phyloP scores from a whole-genome alignment of 2,329 filamentous ascomycete species.

The Exophiala viscosa region DNA sequence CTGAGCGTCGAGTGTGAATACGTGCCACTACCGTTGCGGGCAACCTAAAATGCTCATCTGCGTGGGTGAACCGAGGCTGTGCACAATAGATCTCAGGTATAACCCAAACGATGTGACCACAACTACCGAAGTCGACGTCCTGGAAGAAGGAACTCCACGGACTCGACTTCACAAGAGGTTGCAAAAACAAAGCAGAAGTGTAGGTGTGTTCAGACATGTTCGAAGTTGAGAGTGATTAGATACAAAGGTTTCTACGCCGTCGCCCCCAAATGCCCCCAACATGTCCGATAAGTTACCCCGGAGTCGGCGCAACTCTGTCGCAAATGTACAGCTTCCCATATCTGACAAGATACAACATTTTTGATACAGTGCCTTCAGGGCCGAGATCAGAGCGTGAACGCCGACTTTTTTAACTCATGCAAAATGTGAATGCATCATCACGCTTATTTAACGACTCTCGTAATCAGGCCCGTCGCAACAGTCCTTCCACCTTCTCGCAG shows the following conservation, averaged over 20 bases:
- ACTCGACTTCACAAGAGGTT: too few relatives aligned
- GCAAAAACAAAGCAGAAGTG: conserved; percentile 4
- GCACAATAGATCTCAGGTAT: too few relatives aligned
- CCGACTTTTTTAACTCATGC: not conserved
- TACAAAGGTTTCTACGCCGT: conserved; percentile 2
- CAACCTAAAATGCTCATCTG: too few relatives aligned
- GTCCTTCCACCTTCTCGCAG: conserved; percentile 93
- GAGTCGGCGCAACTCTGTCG: not conserved
- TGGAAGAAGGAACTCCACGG: too few relatives aligned
- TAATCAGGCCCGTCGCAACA: conserved; percentile 78
- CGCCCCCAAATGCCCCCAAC: conserved; percentile 11
- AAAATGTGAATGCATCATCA: not conserved
- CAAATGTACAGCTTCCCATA: conserved; percentile 9
- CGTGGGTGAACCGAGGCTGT: too few relatives aligned
- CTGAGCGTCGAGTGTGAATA: too few relatives aligned
- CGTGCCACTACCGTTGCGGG: too few relatives aligned
- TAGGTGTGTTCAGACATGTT: not conserved
- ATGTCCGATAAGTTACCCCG: not conserved
- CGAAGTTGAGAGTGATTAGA: conserved; percentile 1
- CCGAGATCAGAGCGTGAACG: not conserved
- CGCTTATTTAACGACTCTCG: conserved; percentile 59
- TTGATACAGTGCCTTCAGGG: conserved; percentile 17
- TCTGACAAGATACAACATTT: conserved; percentile 11
- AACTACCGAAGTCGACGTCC: too few relatives aligned
- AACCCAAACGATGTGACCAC: too few relatives aligned